phyloP scores from a whole-genome alignment of 148 eudicot genomes.

The Rhododendron griersonianum region DNA sequence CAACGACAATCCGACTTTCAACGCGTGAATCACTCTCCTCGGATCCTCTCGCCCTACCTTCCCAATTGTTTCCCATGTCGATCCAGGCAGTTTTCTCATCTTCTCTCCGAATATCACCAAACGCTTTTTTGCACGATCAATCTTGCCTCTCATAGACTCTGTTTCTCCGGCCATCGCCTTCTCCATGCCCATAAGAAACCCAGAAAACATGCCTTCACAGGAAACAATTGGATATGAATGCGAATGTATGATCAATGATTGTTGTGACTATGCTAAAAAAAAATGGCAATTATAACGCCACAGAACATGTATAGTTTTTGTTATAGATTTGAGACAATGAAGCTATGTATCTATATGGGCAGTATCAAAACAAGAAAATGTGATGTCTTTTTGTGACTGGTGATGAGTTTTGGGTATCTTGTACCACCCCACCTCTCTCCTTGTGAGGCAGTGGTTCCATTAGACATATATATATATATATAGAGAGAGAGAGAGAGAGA shows the following conservation, averaged over 20 bases:
- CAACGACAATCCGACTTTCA: constrained; percentile 75
- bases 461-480: background rate
- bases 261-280: background rate
- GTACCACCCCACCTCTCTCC: background rate
- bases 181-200: background rate
- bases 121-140: background rate
- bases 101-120: constrained; percentile 11
- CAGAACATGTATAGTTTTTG: background rate
- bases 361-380: background rate
- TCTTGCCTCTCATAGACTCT: constrained; percentile 9
- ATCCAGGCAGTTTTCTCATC: constrained; percentile 18
- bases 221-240: background rate
- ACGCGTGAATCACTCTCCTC: constrained; percentile 60
- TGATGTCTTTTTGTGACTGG: background rate
- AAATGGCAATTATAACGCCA: background rate
- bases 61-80: constrained; percentile 30
- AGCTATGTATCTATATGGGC: background rate
- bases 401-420: background rate
- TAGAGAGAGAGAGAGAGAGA: background rate
- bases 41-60: constrained; percentile 76
- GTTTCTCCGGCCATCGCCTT: background rate
- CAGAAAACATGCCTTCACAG: background rate
- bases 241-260: constrained; percentile 8
- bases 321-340: background rate
- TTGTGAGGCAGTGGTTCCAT: background rate